Conservation (phyloP, 2,329 filamentous ascomycete genomes). For the Daldinia sp. region DNA sequence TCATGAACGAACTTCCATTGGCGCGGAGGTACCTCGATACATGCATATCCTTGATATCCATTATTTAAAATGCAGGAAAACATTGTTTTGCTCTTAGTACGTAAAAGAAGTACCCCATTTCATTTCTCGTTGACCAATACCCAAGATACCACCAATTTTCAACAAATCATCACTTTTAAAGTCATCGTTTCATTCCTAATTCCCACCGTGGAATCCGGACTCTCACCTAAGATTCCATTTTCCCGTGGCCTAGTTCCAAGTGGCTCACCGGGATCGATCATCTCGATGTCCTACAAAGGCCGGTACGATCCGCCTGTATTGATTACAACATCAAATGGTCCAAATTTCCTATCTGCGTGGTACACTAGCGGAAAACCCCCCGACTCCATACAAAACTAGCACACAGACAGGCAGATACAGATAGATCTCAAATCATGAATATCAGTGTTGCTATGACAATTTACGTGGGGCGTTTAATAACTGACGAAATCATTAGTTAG, state of each 20-base stretch:
- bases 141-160: constrained; percentile 9
- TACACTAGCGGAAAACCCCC: constrained; percentile 31
- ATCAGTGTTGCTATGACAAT: constrained; percentile 5
- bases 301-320: constrained; percentile 35
- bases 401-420: not conserved
- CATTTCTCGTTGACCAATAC: not conserved
- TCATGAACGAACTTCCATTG: no score
- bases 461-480: not conserved
- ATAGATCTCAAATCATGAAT: constrained; percentile 23
- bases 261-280: constrained; percentile 31
- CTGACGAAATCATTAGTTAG: not conserved
- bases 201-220: constrained; percentile 15
- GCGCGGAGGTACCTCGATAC: not conserved
- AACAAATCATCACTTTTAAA: constrained; percentile 1
- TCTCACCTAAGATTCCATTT: constrained; percentile 23
- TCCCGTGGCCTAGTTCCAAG: constrained; percentile 18
- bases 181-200: constrained; percentile 11
- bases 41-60: not conserved
- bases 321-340: constrained; percentile 15
- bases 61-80: not conserved
- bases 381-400: constrained; percentile 12
- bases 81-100: not conserved
- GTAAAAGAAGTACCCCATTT: not conserved
- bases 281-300: constrained; percentile 30
- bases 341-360: constrained; percentile 27